phyloP scores from a whole-genome alignment of 176 grass and related monocot genomes.

The Zea luxurians region DNA sequence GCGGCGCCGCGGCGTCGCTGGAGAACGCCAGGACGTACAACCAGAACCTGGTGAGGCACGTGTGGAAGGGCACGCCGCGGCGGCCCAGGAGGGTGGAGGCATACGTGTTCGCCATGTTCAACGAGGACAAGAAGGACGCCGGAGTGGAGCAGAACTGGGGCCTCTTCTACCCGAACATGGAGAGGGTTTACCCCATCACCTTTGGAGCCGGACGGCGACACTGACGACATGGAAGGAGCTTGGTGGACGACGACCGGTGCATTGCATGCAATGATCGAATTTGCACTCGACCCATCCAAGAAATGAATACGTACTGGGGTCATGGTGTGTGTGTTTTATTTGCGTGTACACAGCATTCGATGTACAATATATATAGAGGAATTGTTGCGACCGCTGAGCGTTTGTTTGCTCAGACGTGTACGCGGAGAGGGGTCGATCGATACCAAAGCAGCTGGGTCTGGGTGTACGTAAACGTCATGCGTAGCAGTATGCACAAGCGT shows the following conservation, averaged over 20 bases:
- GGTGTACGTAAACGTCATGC: not conserved
- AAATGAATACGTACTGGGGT: too few relatives aligned
- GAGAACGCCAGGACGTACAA: constrained; percentile 64
- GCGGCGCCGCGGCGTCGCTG: constrained; percentile 35
- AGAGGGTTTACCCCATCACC: constrained; percentile 46
- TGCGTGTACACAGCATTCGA: not conserved
- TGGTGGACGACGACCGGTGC: not conserved
- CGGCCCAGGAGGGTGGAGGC: constrained; percentile 42
- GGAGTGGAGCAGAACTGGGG: constrained; percentile 60
- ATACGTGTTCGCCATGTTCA: constrained; percentile 84
- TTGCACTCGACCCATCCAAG: too few relatives aligned
- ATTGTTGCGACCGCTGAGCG: constrained; percentile 29
- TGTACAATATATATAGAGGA: not conserved
- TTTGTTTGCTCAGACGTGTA: constrained; percentile 8
- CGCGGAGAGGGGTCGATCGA: not conserved
- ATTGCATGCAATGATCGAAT: not conserved
- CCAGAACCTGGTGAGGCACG: constrained; percentile 64
- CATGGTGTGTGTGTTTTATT: not conserved
- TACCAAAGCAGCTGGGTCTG: not conserved
- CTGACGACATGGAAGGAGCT: too few relatives aligned
- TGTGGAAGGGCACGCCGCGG: constrained; percentile 60
- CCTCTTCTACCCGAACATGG: constrained; percentile 52
- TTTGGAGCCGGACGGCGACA: constrained; percentile 23
- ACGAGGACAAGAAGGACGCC: constrained; percentile 50
- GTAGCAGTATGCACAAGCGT: not conserved